phyloP scores from a whole-genome alignment of 2,329 filamentous ascomycete genomes.

The Fonsecaea nubica region DNA sequence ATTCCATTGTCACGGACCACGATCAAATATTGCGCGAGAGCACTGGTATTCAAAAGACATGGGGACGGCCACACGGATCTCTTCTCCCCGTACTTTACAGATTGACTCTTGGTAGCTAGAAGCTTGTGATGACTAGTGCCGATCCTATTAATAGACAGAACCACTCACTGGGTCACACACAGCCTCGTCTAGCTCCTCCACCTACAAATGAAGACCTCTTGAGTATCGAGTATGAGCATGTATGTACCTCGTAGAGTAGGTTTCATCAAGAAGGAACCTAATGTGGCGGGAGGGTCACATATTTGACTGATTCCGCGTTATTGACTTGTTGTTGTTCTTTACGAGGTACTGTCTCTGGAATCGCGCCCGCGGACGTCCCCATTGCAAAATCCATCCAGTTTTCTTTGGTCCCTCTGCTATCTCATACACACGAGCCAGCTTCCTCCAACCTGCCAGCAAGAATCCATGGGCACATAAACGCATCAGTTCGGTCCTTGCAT shows the following conservation, averaged over 20 bases:
- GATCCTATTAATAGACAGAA: slow-evolving; percentile 18
- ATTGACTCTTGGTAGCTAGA: not conserved
- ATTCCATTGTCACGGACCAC: not conserved
- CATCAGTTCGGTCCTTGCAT: not conserved
- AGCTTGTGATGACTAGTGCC: not conserved
- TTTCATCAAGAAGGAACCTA: not conserved
- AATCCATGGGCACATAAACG: not conserved
- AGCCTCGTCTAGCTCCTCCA: slow-evolving; percentile 1
- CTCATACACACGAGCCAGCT: not conserved
- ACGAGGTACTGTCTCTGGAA: not conserved
- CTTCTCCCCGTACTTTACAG: not conserved
- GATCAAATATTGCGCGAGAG: not conserved
- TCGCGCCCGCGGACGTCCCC: not conserved
- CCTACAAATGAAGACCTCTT: not conserved
- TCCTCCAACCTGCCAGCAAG: not conserved
- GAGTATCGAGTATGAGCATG: not conserved
- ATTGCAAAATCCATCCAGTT: not conserved
- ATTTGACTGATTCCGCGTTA: not conserved
- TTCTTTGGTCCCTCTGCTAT: not conserved
- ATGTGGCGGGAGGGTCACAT: not conserved
- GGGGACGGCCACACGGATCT: not conserved
- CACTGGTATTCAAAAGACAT: not conserved
- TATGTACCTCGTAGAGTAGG: too few species aligned
- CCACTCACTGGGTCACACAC: not conserved
- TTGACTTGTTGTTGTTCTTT: not conserved